Evolutionary conservation across 2,329 filamentous ascomycete genomes (phyloP), one percentile per base, ranked within the genome.

Genomic region (Xylariaceae sp.): DNA sequence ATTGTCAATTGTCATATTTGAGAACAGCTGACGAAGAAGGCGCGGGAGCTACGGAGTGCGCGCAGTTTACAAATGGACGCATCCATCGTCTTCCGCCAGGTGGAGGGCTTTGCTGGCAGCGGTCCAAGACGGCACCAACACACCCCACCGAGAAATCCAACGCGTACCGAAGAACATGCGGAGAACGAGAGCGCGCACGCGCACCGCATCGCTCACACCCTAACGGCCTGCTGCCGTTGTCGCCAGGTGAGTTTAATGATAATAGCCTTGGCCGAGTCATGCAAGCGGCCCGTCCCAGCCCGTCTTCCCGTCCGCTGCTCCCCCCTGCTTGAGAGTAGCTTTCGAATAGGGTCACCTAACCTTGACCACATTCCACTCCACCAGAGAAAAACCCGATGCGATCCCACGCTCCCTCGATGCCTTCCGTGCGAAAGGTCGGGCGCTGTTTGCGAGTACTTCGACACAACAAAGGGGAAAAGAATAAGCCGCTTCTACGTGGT

Each of bases 301-400:
- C n/a, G n/a, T n/a, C n/a, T n/a, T n/a, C n/a, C n/a, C n/a, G n/a
- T n/a, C n/a, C n/a, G n/a, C n/a, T n/a, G n/a, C n/a, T n/a, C n/a
- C n/a, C n/a, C 11, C 21, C 6, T 24, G 5, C 15, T 21, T 40
- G 26, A 43, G 31, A 32, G 31, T 32, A 38, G n/a, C 27, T 11
- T 31, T 16, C 13, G 9, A 17, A 26, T 33, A 13, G 15, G 13
- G 14, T n/a, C n/a, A 27, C 27, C 13, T 27, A 27, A 24, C 36
- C 34, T 21, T 14, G 33, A 9, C 41, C 23, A 41, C 41, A 16
- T 6, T 11, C 13, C 13, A 26, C 6, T 9, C 9, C 15, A 4
- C 38, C 9, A 94, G 89, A 82, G 90, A 56, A 98, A 98, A 72
- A 97, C 90, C 26, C 76, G 88, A 70, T 98, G 92, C 69, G 92